These are phyloP conservation scores for Neurospora sp. DNA, from an alignment of 495 filamentous ascomycete genomes.

Conservation along the genomic window DNA sequence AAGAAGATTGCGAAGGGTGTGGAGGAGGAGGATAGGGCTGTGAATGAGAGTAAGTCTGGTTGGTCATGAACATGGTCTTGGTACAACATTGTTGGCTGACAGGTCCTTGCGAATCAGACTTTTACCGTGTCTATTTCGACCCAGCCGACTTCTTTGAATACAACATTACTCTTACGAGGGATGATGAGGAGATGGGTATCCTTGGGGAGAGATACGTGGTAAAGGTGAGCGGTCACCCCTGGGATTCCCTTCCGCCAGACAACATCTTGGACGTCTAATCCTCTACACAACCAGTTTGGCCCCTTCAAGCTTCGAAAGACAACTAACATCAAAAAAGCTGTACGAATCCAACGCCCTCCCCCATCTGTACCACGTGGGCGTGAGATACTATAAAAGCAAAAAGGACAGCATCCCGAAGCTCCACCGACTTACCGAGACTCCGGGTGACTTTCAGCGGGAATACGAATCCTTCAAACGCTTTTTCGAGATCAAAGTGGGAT, in stretches of 20 bases:
- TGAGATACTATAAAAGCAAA: slow-evolving; percentile 24
- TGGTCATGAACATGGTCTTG: no score
- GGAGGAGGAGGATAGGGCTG: slow-evolving; percentile 30
- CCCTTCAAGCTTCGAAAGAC: neutral
- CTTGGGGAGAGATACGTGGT: slow-evolving; percentile 24
- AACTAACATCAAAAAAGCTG: slow-evolving; percentile 20
- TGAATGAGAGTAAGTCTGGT: slow-evolving; percentile 24
- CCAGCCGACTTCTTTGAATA: slow-evolving; percentile 23
- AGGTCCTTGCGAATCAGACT: neutral
- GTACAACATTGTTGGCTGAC: neutral
- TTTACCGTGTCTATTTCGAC: slow-evolving; percentile 24
- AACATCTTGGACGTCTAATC: neutral
- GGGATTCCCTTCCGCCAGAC: neutral
- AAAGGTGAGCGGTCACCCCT: slow-evolving; percentile 15
- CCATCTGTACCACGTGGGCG: slow-evolving; percentile 29
- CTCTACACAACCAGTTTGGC: neutral
- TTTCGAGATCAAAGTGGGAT: slow-evolving; percentile 46
- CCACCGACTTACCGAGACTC: slow-evolving; percentile 14
- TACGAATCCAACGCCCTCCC: slow-evolving; percentile 38
- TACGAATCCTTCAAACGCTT: slow-evolving; percentile 41
- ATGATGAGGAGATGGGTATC: slow-evolving; percentile 13
- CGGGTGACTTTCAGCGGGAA: slow-evolving; percentile 22
- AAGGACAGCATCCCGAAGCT: slow-evolving; percentile 14
- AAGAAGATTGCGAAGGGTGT: slow-evolving; percentile 20
- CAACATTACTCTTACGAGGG: slow-evolving; percentile 19